phyloP scores from a whole-genome alignment of 805 yeast species.

The Kuraishia hungarica region DNA sequence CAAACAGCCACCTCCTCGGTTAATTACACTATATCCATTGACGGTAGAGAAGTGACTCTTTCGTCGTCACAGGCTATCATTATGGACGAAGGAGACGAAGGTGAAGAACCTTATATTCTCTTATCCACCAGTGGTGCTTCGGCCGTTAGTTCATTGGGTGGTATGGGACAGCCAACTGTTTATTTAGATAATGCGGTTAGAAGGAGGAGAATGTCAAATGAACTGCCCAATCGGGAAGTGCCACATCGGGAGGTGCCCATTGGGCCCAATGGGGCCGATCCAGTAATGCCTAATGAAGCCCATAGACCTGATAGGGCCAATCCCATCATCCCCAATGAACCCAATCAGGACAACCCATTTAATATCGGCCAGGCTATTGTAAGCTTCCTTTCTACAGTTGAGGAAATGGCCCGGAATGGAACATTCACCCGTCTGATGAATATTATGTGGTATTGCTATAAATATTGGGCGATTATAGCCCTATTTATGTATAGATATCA shows the following conservation, averaged over 20 bases:
- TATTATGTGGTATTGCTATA: not conserved
- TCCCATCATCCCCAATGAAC: no score
- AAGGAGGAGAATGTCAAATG: not conserved
- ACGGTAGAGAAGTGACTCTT: conserved; percentile 14
- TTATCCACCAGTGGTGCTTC: conserved; percentile 28
- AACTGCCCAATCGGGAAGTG: not conserved
- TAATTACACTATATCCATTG: conserved; percentile 18
- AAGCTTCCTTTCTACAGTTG: not conserved
- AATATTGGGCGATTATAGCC: not conserved
- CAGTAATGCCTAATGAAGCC: no score
- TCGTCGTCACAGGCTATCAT: conserved; percentile 34
- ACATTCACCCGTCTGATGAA: not conserved
- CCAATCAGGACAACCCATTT: not conserved
- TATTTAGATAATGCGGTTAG: no score
- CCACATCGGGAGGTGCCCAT: not conserved
- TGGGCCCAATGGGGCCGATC: no score
- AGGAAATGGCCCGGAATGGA: not conserved
- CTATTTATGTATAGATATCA: not conserved
- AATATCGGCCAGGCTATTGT: not conserved
- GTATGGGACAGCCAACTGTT: not conserved
- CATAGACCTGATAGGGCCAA: no score
- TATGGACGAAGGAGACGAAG: conserved; percentile 22
- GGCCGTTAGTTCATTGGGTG: conserved; percentile 13
- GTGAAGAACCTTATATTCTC: conserved; percentile 28
- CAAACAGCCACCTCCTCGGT: conserved; percentile 19